Base-by-base conservation (phyloP, 1,284 basidiomycete species). In the Ceraceosorus guamensis region DNA sequence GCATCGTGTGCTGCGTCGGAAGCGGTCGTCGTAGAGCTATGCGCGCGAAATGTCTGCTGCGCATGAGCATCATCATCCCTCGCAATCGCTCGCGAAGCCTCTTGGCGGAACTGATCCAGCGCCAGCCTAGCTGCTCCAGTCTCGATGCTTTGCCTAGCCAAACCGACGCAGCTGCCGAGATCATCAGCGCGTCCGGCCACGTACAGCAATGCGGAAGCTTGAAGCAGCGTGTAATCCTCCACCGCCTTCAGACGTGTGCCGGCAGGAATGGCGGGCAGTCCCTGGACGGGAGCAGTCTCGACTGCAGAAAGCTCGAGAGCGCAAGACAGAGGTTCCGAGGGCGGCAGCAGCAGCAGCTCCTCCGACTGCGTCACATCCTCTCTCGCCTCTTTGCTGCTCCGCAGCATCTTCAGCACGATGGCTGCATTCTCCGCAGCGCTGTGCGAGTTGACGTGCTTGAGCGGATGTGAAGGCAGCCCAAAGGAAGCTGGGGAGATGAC, bases 211-310 rank as follows among this genome's bases (percentile, higher is more conserved):
- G 73, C 73, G 5, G 72, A 61, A 13, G 71, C 54, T 47, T 76
- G 72, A 6, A 76, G 50, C 0, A 76, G 52, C 13, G 71, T 74
- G 55, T 74, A 76, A 53, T 71, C 68, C 37, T 53, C 61, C 44
- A 76, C 24, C 3, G 73, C 71, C 6, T 57, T 49, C 2, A 76
- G 50, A 6, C 71, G 50, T 3, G 65, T 62, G 10, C 55, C 56
- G 11, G 50, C 50, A 0, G 73, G 73, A 34, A 75, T 67, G 48
- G 61, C n/a, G n/a, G n/a, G n/a, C n/a, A n/a, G n/a, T n/a, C n/a
- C 37, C 13, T 47, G 30, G 5, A 16, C 13, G 13, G 31, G 31
- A 4, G 24, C 13, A 16, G 50, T 14, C 8, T 2, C 6, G n/a
- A 10, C 11, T 43, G 52, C n/a, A 52, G 50, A 34, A 46, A 46